Conservation (phyloP, 2,329 filamentous ascomycete species). For the Microcyclosporella mali region DNA sequence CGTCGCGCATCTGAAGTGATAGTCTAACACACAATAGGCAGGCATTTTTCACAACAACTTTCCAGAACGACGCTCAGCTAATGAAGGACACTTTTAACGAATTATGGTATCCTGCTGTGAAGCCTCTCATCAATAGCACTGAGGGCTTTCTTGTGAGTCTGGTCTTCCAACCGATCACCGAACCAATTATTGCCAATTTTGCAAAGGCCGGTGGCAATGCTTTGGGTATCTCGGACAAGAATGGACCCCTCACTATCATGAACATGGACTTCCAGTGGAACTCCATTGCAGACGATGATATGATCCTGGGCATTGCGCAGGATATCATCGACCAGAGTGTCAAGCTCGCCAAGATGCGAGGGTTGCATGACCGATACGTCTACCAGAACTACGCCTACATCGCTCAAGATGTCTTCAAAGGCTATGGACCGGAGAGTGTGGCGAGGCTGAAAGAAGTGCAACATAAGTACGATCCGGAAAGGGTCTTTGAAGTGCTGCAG, state of each 20-base stretch:
- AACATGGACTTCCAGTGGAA: conserved; percentile 15
- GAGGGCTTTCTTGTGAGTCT: conserved; percentile 5
- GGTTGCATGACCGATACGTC: conserved; percentile 5
- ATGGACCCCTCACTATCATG: conserved; percentile 9
- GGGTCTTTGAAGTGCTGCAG: conserved; percentile 3
- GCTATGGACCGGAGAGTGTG: conserved; percentile 5
- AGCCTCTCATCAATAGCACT: conserved; percentile 5
- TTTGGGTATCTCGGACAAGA: conserved; percentile 5
- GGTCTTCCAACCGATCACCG: conserved; percentile 11
- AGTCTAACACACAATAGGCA: neutral
- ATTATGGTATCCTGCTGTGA: conserved; percentile 4
- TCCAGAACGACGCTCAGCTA: conserved; percentile 4
- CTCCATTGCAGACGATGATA: conserved; percentile 14
- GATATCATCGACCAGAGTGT: conserved; percentile 4
- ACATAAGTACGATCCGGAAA: conserved; percentile 7
- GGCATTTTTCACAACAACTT: conserved; percentile 6
- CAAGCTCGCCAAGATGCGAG: conserved; percentile 1
- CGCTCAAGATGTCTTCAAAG: conserved; percentile 9
- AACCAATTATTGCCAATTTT: conserved; percentile 12
- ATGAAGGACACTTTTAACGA: conserved; percentile 7
- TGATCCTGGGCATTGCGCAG: conserved; percentile 11
- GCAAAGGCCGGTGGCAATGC: conserved; percentile 13
- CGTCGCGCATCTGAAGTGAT: too few species aligned
- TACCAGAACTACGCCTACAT: conserved; percentile 12
- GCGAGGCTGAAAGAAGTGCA: conserved; percentile 3